Base-by-base conservation (phyloP, 208 protist species). In the Blastocrithidia nonstop region DNA sequence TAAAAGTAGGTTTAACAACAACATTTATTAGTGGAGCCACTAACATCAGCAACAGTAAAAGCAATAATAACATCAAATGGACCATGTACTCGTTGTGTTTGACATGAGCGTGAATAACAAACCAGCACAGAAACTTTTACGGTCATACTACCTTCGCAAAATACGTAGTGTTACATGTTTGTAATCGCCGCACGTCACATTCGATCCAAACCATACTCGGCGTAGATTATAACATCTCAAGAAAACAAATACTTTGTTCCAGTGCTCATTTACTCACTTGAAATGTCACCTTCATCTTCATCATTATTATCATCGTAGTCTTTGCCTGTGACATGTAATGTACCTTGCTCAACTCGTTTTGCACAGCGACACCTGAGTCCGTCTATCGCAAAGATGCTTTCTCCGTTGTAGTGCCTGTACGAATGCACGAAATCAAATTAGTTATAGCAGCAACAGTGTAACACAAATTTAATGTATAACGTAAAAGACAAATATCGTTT, bases 301-400 rank as follows among this genome's bases (percentile, higher is more conserved):
- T n/a, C n/a, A n/a, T n/a, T n/a, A n/a, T n/a, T n/a, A n/a, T n/a
- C 86, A 1, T 45, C 41, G 0, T 93, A 89, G 61, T 68, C 87
- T 43, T 61, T 71, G 9, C 62, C 71, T 15, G 71, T 88, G n/a
- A 76, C 67, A 27, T 88, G 85, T 55, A 72, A 78, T 9, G 58
- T 73, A 35, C 45, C 58, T 20, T 55, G 57, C 9, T 28, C 40
- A 9, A 67, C 83, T 13, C 49, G 75, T 40, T 50, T 88, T 33
- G 79, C 83, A 15, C 76, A 76, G 4, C 78, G 88, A 61, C 71
- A 74, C 51, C 41, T 84, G 9, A 72, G 64, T 2, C 83, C 83
- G 0, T 64, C 54, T 29, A 45, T 93, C 15, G 77, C 70, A 43
- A 69, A 72, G 24, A 70, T 93, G 33, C 47, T 93, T n/a, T 17